phyloP scores from a whole-genome alignment of 257 asterid species.

The Cinchona pubescens region DNA sequence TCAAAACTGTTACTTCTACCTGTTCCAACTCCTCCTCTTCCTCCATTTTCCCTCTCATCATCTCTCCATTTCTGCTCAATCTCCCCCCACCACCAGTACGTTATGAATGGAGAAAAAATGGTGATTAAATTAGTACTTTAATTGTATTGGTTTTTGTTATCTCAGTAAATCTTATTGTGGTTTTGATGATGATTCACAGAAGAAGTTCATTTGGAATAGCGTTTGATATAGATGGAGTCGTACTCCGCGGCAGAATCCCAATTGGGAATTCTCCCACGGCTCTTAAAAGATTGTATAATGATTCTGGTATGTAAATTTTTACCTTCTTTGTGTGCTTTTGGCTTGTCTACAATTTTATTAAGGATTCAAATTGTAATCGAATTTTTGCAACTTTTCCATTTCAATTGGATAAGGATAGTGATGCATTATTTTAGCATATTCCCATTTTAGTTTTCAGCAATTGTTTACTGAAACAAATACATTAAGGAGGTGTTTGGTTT shows the following conservation, averaged over 20 bases:
- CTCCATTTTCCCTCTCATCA: not conserved
- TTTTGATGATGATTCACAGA: too few relatives aligned
- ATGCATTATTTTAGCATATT: too few relatives aligned
- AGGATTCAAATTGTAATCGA: not conserved
- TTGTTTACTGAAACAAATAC: too few relatives aligned
- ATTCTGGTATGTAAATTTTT: conserved; percentile 32
- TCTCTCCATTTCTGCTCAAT: not conserved
- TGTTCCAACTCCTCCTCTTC: not conserved
- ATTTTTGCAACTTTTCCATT: not conserved
- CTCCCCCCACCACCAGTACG: conserved; percentile 6
- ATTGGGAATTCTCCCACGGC: conserved; percentile 56
- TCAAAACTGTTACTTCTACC: too few relatives aligned
- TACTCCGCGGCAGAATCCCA: conserved; percentile 51
- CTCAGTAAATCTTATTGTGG: too few relatives aligned
- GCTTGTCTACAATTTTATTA: not conserved
- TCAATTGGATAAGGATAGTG: too few relatives aligned
- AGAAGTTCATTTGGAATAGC: conserved; percentile 52
- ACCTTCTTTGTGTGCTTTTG: not conserved
- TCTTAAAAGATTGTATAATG: conserved; percentile 44
- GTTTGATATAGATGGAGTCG: conserved; percentile 63
- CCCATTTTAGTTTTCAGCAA: too few relatives aligned
- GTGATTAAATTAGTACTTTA: too few relatives aligned
- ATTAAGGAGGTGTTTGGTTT: too few relatives aligned
- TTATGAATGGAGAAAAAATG: not conserved
- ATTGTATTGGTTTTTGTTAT: too few relatives aligned